Evolutionary conservation across 768 basidiomycete genomes (phyloP).

Genomic region (Suillus lakei): DNA sequence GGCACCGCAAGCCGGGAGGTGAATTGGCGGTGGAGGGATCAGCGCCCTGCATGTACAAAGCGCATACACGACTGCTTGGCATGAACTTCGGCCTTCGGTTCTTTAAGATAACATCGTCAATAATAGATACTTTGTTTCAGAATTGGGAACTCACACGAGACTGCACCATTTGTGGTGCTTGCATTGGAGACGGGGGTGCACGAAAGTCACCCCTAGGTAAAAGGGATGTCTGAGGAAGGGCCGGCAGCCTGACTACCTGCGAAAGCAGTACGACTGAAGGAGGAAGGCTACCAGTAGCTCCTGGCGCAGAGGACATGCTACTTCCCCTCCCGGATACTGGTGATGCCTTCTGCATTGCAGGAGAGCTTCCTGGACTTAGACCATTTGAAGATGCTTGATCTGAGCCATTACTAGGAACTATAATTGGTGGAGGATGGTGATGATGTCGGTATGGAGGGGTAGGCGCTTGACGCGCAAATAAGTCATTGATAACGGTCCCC

Average conservation of each 20-base stretch:
- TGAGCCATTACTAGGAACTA: constrained; percentile 30
- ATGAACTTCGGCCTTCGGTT: constrained; percentile 18
- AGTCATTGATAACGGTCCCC: constrained; percentile 78
- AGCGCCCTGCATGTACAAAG: constrained; percentile 63
- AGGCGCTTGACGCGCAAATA: constrained; percentile 76
- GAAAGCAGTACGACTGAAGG: constrained; percentile 35
- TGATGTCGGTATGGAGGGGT: constrained; percentile 39
- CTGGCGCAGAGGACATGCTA: constrained; percentile 20
- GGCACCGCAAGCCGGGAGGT: constrained; percentile 67
- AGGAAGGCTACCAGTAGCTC: constrained; percentile 25
- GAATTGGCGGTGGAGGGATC: constrained; percentile 66
- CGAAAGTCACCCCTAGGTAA: constrained; percentile 8
- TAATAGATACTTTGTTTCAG: constrained; percentile 2
- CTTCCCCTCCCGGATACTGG: constrained; percentile 26
- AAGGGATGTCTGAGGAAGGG: constrained; percentile 14
- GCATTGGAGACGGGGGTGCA: constrained; percentile 5
- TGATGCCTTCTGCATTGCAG: constrained; percentile 24
- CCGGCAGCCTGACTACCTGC: constrained; percentile 30
- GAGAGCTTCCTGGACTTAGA: constrained; percentile 27
- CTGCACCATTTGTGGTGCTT: background rate
- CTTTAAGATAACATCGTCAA: constrained; percentile 7
- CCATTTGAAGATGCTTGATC: constrained; percentile 30
- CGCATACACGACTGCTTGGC: constrained; percentile 46
- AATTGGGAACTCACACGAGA: constrained; percentile 1
- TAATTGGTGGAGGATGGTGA: constrained; percentile 40